Conservation (phyloP, 805 yeast species). For the Pichia cabralensis region DNA sequence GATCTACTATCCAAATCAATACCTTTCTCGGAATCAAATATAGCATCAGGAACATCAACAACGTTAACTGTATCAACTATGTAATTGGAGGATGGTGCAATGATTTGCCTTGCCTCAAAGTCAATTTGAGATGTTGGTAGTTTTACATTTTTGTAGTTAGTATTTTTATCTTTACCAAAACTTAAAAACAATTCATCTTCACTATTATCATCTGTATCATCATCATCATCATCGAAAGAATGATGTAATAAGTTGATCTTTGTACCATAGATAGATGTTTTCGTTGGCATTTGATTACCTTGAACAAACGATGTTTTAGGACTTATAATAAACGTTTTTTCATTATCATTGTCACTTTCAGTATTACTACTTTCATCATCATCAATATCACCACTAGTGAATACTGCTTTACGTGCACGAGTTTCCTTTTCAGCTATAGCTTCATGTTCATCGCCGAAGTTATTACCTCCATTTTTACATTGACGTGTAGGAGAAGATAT, state of each 20-base stretch:
- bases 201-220: constrained; percentile 1
- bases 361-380: constrained; percentile 2
- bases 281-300: not conserved
- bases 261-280: constrained; percentile 11
- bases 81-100: too few relatives aligned
- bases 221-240: not conserved
- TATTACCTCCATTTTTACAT: too few relatives aligned
- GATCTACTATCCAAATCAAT: too few relatives aligned
- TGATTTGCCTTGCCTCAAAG: too few relatives aligned
- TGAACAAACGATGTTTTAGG: too few relatives aligned
- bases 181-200: constrained; percentile 10
- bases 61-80: too few relatives aligned
- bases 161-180: constrained; percentile 4
- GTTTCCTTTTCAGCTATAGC: too few relatives aligned
- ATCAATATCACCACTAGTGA: constrained; percentile 4
- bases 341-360: not conserved
- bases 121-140: too few relatives aligned
- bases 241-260: constrained; percentile 5
- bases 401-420: constrained; percentile 1
- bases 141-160: too few relatives aligned
- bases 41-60: constrained; percentile 11
- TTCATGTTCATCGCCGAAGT: too few relatives aligned
- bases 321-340: too few relatives aligned
- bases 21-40: constrained; percentile 3
- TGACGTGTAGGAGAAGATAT: too few relatives aligned